Conservation (phyloP, 78 protist genomes). For the Trichosphaerium sp. region DNA sequence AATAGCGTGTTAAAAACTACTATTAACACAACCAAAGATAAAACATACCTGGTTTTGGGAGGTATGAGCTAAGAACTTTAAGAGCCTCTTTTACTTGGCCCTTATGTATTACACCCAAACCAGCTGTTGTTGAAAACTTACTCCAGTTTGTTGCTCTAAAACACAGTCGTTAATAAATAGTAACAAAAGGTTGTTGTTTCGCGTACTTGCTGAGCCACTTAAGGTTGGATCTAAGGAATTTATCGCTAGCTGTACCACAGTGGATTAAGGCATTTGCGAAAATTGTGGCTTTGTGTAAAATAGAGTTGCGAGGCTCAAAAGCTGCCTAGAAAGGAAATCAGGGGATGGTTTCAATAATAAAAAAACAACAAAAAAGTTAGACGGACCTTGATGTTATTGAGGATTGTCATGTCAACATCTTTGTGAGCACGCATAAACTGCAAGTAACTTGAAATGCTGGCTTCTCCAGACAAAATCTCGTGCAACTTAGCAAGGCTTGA, state of each 20-base stretch:
- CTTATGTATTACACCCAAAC: constrained; percentile 85
- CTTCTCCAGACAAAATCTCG: constrained; percentile 70
- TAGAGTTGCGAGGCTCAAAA: constrained; percentile 19
- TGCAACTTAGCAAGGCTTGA: constrained; percentile 10
- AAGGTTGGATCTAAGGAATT: constrained; percentile 85
- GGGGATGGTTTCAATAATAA: background rate
- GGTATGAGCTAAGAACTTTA: constrained; percentile 57
- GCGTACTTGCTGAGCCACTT: constrained; percentile 90
- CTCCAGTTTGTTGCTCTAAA: constrained; percentile 91
- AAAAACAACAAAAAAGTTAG: background rate
- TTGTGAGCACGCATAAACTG: constrained; percentile 69
- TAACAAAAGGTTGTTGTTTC: too few relatives aligned
- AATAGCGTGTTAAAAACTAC: too few relatives aligned
- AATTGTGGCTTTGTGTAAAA: constrained; percentile 71
- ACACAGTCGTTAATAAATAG: too few relatives aligned
- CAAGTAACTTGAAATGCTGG: constrained; percentile 57
- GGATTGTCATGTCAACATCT: background rate
- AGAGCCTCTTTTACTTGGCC: constrained; percentile 54
- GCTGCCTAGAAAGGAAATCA: background rate
- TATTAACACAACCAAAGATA: background rate
- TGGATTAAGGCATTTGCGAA: constrained; percentile 85
- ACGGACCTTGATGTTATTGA: background rate
- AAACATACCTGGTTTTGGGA: constrained; percentile 43
- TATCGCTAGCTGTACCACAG: constrained; percentile 93
- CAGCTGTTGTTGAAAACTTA: constrained; percentile 81